Evolutionary conservation across 768 basidiomycete genomes (phyloP).

Genomic region (Chlorophyllum brunneum): DNA sequence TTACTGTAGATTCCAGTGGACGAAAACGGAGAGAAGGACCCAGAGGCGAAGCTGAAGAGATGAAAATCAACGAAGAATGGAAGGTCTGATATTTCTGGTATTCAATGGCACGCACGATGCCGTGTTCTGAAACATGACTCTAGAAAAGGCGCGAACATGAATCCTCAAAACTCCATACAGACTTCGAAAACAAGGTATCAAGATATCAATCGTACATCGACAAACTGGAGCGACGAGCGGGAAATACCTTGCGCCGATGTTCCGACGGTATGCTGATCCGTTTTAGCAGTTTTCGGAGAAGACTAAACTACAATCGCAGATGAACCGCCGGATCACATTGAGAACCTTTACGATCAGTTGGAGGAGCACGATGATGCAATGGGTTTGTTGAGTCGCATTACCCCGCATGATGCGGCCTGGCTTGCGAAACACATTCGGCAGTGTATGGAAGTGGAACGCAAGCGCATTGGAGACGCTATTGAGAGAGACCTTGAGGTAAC

Average conservation of each 20-base stretch:
- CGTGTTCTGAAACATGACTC: background rate
- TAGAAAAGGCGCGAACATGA: conserved; percentile 60
- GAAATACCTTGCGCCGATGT: conserved; percentile 34
- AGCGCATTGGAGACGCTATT: conserved; percentile 53
- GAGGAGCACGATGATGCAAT: conserved; percentile 51
- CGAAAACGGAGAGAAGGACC: conserved; percentile 54
- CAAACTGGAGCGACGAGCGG: conserved; percentile 58
- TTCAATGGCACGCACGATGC: background rate
- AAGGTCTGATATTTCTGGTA: conserved; percentile 40
- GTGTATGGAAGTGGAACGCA: conserved; percentile 44
- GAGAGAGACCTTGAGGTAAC: conserved; percentile 71
- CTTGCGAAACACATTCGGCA: conserved; percentile 51
- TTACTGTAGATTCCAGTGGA: conserved; percentile 45
- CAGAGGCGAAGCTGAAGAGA: conserved; percentile 68
- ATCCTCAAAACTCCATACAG: conserved; percentile 51
- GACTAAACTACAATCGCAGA: conserved; percentile 20
- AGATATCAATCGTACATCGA: conserved; percentile 58
- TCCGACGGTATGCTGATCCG: conserved; percentile 34
- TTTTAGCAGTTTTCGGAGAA: conserved; percentile 1
- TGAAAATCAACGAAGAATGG: conserved; percentile 59
- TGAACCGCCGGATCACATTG: conserved; percentile 44
- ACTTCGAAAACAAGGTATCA: conserved; percentile 52
- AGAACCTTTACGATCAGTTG: conserved; percentile 59
- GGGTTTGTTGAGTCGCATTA: conserved; percentile 37
- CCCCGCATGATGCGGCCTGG: conserved; percentile 54